Conservation (phyloP, 225 moss, liverwort and hornwort genomes). For the Polytrichum formosum region DNA sequence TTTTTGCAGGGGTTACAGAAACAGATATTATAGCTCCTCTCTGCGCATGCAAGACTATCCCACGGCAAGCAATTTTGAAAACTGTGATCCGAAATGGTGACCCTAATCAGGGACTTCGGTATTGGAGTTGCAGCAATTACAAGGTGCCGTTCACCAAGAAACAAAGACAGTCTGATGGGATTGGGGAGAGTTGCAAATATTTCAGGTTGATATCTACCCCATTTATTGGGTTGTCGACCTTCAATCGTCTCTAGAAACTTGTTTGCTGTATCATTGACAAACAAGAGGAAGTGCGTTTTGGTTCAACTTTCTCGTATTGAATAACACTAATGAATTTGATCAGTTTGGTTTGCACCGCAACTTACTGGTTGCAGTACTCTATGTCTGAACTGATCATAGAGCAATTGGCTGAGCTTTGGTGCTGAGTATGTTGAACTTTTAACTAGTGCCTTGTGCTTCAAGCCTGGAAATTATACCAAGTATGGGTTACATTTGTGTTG, state of each 20-base stretch:
- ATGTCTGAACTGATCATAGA: no score
- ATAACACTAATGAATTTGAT: no score
- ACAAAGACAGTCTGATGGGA: constrained; percentile 30
- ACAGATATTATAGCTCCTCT: constrained; percentile 35
- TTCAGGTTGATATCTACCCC: constrained; percentile 31
- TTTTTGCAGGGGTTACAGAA: constrained; percentile 32
- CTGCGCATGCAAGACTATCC: constrained; percentile 46
- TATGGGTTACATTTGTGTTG: no score
- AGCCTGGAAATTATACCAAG: no score
- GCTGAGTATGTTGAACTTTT: no score
- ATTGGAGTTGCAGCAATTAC: constrained; percentile 59
- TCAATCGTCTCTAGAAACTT: background rate
- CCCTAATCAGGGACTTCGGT: constrained; percentile 60
- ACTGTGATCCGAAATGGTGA: constrained; percentile 49
- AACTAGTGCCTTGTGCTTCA: no score
- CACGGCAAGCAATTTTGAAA: constrained; percentile 44
- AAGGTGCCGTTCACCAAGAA: constrained; percentile 49
- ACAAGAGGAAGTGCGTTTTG: no score
- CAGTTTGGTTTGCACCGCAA: no score
- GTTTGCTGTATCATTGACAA: no score
- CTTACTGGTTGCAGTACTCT: no score
- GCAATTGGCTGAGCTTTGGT: no score
- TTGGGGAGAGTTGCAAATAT: constrained; percentile 56
- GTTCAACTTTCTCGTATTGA: no score
- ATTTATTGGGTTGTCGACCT: background rate